phyloP scores from a whole-genome alignment of 75 land plant genomes.

The Pinus taeda region DNA sequence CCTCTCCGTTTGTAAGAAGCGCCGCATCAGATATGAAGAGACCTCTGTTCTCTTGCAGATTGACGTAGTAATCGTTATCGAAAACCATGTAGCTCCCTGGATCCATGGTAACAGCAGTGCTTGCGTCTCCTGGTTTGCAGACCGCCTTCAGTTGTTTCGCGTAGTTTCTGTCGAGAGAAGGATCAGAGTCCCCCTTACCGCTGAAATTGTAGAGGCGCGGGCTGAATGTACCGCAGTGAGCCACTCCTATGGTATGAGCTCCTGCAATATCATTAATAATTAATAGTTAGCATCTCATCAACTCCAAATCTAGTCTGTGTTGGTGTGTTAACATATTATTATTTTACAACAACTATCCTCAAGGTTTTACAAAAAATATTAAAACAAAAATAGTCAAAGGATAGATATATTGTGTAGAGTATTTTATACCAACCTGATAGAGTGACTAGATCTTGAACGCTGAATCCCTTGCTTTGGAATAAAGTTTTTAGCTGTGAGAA shows the following conservation, averaged over 20 bases:
- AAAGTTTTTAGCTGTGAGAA: conserved; percentile 10
- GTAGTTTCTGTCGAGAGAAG: conserved; percentile 28
- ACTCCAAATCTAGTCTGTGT: no score
- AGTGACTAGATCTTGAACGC: neutral
- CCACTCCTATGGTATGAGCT: conserved; percentile 58
- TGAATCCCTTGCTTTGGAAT: conserved; percentile 26
- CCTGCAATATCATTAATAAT: conserved; percentile 12
- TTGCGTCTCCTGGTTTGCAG: conserved; percentile 11
- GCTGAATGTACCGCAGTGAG: conserved; percentile 43
- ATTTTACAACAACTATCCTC: no score
- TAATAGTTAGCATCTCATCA: neutral
- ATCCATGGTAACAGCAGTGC: conserved; percentile 28
- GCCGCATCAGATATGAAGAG: conserved; percentile 9
- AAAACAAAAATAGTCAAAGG: neutral
- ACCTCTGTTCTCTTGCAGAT: conserved; percentile 45
- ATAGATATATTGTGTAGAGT: neutral
- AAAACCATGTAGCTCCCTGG: conserved; percentile 46
- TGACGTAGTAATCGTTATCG: conserved; percentile 54
- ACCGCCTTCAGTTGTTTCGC: conserved; percentile 7
- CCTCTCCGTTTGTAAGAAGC: no score
- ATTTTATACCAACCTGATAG: neutral
- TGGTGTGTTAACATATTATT: no score
- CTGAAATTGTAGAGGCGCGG: conserved; percentile 61
- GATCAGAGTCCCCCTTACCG: conserved; percentile 30
- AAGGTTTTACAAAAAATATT: no score